A percentile compares a stretch with the other conserved stretches of the same genome.
Evolutionary conservation across 441 rosid species (phyloP).

Genomic region (Brassica hybrid): DNA sequence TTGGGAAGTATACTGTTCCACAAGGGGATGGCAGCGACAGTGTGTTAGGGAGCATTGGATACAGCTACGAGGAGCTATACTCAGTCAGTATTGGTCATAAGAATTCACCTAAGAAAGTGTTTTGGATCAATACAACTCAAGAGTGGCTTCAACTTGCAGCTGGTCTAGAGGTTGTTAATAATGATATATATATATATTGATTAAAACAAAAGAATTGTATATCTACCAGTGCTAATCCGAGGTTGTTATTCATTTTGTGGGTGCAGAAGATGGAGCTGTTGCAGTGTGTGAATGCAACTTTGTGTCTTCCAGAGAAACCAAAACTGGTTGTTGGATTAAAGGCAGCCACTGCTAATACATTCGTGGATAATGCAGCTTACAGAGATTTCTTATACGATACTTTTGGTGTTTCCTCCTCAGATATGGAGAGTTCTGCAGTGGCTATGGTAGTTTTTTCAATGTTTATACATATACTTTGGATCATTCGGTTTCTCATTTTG

Average conservation of each 20-base stretch:
- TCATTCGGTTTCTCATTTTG: not conserved
- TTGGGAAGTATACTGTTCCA: slow-evolving; percentile 50
- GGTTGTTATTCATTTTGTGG: not conserved
- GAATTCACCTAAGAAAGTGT: slow-evolving; percentile 38
- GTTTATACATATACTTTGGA: not conserved
- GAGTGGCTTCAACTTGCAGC: slow-evolving; percentile 45
- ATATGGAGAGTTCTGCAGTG: slow-evolving; percentile 62
- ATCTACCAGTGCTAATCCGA: not conserved
- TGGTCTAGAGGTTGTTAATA: slow-evolving; percentile 35
- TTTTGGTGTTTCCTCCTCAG: slow-evolving; percentile 53
- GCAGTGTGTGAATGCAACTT: slow-evolving; percentile 55
- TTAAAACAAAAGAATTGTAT: not conserved
- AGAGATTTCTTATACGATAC: slow-evolving; percentile 47
- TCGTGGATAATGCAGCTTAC: slow-evolving; percentile 58
- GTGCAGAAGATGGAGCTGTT: slow-evolving; percentile 48
- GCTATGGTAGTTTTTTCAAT: slow-evolving; percentile 45
- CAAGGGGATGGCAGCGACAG: slow-evolving; percentile 41
- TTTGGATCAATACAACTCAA: slow-evolving; percentile 47
- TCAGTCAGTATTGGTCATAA: slow-evolving; percentile 39
- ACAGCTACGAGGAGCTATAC: slow-evolving; percentile 45
- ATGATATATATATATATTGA: not conserved
- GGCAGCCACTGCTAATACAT: slow-evolving; percentile 54
- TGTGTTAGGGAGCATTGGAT: slow-evolving; percentile 48
- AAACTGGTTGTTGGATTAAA: slow-evolving; percentile 55
- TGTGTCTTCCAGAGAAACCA: slow-evolving; percentile 52